These are phyloP conservation scores for Vigna nakashimae DNA, from an alignment of 306 rosid species.

Conservation along the genomic window DNA sequence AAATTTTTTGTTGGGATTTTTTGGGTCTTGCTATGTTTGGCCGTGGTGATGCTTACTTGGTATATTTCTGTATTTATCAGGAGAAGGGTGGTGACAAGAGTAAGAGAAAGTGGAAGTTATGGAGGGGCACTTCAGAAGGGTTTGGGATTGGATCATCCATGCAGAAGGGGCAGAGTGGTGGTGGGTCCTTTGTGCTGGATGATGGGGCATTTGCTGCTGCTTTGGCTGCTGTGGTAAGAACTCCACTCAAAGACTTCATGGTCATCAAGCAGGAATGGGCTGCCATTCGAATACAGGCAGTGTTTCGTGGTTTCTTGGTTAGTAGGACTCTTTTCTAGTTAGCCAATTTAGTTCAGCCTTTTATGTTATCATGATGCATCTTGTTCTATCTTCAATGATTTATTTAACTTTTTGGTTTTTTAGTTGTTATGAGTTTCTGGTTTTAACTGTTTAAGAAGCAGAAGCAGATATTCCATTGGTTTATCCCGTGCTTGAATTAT, in stretches of 20 bases:
- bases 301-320: constrained; percentile 85
- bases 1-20: not conserved
- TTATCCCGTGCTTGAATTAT: not conserved
- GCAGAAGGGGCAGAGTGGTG: constrained; percentile 46
- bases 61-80: constrained; percentile 39
- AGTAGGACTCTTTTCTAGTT: not conserved
- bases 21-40: constrained; percentile 16
- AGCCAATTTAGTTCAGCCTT: constrained; percentile 18
- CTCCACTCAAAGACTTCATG: constrained; percentile 72
- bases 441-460: not conserved
- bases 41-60: not conserved
- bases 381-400: constrained; percentile 26
- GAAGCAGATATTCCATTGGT: not conserved
- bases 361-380: constrained; percentile 12
- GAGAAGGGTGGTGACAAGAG: constrained; percentile 63
- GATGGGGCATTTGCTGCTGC: constrained; percentile 67
- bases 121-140: constrained; percentile 78
- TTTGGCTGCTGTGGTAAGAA: constrained; percentile 76
- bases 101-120: constrained; percentile 86
- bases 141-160: constrained; percentile 53
- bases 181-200: constrained; percentile 49
- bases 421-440: constrained; percentile 14
- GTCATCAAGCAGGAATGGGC: constrained; percentile 80
- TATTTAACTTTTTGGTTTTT: not conserved
- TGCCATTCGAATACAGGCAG: constrained; percentile 77